Base-by-base conservation (phyloP, 2,329 filamentous ascomycete genomes). In the Fusarium decemcellulare region DNA sequence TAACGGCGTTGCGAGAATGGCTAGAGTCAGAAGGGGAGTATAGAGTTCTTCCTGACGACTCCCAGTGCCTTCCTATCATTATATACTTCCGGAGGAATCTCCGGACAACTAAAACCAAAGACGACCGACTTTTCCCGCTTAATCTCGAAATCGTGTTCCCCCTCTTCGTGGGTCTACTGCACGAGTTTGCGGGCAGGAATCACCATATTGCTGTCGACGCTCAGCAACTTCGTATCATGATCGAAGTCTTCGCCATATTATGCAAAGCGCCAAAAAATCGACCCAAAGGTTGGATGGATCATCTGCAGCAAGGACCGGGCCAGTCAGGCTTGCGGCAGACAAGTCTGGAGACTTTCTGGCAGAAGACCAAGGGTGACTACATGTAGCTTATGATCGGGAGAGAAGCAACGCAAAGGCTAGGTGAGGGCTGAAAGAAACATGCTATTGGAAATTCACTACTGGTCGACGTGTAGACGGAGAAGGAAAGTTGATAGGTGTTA, bases 11-110 rank as follows among this genome's bases (percentile, higher is more conserved):
- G 47, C 30, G 47, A 2, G 30, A 37, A 23, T 51, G 30, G 47
- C 30, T 51, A 5, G 47, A 51, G 47, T 36, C 47, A 23, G 47
- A 51, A 18, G 32, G 47, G 18, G 47, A 51, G 47, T 39, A 16
- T 51, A 18, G 8, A 6, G 32, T 51, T 12, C 47, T 51, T 4
- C 47, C 30, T 15, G 15, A 16, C 14, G n/a, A 51, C n/a, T 36
- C 30, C 16, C 6, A 36, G 12, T 51, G 47, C 9, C 5, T 36
- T 5, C 47, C 47, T 3, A 12, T 51, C n/a, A 9, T 36, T 3
- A n/a, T 9, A n/a, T 18, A 34, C 16, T 16, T 51, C 14, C 9
- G 30, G 15, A 39, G 37, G 15, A 39, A 39, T n/a, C 37, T 39
- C 8, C 12, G 37, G 15, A 15, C 12, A n/a, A 15, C 37, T n/a